Base-by-base conservation (phyloP, 768 basidiomycete species). In the Lactarius akahatsu region DNA sequence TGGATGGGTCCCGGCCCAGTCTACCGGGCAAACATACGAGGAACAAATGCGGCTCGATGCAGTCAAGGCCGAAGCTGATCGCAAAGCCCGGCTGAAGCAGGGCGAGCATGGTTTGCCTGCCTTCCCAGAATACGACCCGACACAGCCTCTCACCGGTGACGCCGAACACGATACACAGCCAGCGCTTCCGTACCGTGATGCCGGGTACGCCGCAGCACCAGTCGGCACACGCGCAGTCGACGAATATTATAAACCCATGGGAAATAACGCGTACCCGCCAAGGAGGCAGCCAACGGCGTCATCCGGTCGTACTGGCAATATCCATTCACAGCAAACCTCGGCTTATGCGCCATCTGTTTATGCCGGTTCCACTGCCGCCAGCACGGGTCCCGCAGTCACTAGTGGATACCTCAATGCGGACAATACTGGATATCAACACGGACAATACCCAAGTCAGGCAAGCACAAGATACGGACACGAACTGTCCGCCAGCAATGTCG, bases 1-100 rank as follows among this genome's bases (percentile, higher is more conserved):
- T 56, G 26, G 77, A 15, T 56, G 57, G 58, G 40, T 34, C 7
- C 68, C 63, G 38, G 68, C 76, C 43, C 59, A 68, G 28, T 67
- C 73, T 5, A 72, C 70, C 30, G 69, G 72, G 32, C 70, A 73
- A 45, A 77, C 77, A 18, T 83, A 86, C 70, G 79, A 81, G 3
- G 90, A 93, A 1, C 85, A 85, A 73, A 77, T 92, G 81, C 89
- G 90, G 34, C 77, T 94, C 65, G 91, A 92, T 69, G 92, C 92
- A 18, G 86, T 94, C 71, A 92, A 92, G 73, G 92, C 92, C 10
- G 92, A 94, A 73, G 88, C 85, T 7, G 92, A 94, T 71, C 84
- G 92, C 68, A 94, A 92, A 74, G 88, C 89, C 15, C 81, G 81
- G 40, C 87, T 86, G 67, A 78, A 81, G 10, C 77, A 77, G 50